Conservation (phyloP, 179 eudicot species). For the Corrigiola litoralis region DNA sequence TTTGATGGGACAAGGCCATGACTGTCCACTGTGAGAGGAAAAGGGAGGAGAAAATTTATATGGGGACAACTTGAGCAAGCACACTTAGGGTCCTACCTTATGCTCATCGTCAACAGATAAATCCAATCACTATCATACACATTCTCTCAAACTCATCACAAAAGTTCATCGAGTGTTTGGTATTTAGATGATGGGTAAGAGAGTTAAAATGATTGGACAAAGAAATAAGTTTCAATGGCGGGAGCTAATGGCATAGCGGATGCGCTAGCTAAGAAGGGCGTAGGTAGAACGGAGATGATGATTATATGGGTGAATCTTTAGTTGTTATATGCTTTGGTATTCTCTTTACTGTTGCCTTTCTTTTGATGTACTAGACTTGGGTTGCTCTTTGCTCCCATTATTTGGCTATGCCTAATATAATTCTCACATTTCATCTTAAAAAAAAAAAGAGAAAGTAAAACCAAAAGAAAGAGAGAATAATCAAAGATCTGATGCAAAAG, state of each 20-base stretch:
- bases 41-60: background rate
- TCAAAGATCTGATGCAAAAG: background rate
- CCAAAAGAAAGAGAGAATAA: too few species aligned
- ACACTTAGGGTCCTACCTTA: slow-evolving; percentile 19
- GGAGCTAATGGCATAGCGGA: background rate
- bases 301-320: too few species aligned
- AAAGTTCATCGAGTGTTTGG: background rate
- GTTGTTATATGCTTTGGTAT: too few species aligned
- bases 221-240: background rate
- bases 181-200: slow-evolving; percentile 12
- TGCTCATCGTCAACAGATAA: slow-evolving; percentile 6
- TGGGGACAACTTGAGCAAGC: slow-evolving; percentile 19
- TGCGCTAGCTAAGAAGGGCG: too few species aligned
- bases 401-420: too few species aligned
- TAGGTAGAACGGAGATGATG: too few species aligned
- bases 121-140: slow-evolving; percentile 1
- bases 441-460: too few species aligned
- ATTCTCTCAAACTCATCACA: background rate
- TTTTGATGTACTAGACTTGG: too few species aligned
- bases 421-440: too few species aligned
- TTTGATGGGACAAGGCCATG: slow-evolving; percentile 20
- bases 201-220: slow-evolving; percentile 19
- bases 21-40: slow-evolving; percentile 19
- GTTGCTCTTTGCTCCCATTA: too few species aligned
- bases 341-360: too few species aligned